Evolutionary conservation across 2,329 filamentous ascomycete genomes (phyloP), one percentile per base, ranked within the genome.

Genomic region (Pleomassaria siparia): DNA sequence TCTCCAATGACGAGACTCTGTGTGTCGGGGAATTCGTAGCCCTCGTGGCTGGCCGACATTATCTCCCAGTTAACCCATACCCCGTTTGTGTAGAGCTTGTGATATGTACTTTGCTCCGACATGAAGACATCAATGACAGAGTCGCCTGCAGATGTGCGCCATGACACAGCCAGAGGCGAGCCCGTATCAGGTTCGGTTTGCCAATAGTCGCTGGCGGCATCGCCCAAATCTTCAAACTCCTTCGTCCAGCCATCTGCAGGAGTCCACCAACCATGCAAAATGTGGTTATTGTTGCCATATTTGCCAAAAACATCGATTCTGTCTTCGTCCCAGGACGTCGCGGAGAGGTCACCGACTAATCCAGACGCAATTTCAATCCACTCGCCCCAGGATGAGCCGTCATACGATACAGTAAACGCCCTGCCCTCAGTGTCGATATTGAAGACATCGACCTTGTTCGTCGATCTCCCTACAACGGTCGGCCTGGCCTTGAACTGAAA

Each of bases 261-360:
- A 6, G 33, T 39, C 43, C 43, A 46, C 18, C 12, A 29, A 11
- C 1, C 12, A 18, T 43, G 40, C n/a, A 32, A 9, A 12, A 43
- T 13, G 18, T 33, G 16, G 18, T 21, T 16, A 13, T 20, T 33
- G 2, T 39, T 16, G 9, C 22, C 44, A 32, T 32, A 32, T n/a
- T 32, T 32, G 21, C 25, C 46, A 20, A 52, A 52, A 3, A 55
- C 44, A 15, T 54, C 51, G 35, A 54, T 48, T 11, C 51, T n/a
- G 20, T 51, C 33, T 15, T 49, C 45, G 22, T 37, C 45, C 48
- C 48, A 54, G 1, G 48, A 44, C 6, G 51, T 51, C 3, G 43
- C 48, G 37, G 40, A 28, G 4, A 54, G 29, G 2, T 54, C 50
- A 25, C 48, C 25, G 18, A 11, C 26, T 28, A 49, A 28, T 1